Percentiles rank a stretch among this genome's conserved stretches.
These are phyloP conservation scores for Imleria badia DNA, from an alignment of 768 basidiomycete species.

Conservation along the genomic window DNA sequence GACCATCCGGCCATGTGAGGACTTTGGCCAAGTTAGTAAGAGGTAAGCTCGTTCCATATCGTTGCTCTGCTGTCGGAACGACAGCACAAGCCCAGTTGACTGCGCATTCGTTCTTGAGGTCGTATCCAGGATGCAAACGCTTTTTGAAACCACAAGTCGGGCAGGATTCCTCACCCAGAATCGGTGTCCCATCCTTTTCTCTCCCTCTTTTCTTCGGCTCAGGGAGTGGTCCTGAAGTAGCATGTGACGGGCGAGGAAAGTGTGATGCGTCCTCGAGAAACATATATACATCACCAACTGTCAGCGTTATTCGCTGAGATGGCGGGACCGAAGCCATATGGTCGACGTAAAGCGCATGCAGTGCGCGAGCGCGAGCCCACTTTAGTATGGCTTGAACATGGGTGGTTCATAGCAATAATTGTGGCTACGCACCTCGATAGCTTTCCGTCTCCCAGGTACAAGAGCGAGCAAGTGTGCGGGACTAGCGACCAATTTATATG, in stretches of 20 bases:
- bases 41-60: constrained; percentile 18
- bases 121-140: constrained; percentile 25
- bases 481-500: constrained; percentile 40
- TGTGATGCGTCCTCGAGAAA: constrained; percentile 44
- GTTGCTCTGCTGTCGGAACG: constrained; percentile 23
- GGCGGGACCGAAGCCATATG: constrained; percentile 20
- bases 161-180: constrained; percentile 25
- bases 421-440: constrained; percentile 42
- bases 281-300: constrained; percentile 42
- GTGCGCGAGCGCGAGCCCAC: constrained; percentile 47
- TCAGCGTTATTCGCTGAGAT: constrained; percentile 27
- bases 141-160: constrained; percentile 31
- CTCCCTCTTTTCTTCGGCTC: constrained; percentile 28
- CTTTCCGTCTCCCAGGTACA: constrained; percentile 45
- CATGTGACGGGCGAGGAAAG: constrained; percentile 34
- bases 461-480: constrained; percentile 37
- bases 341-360: constrained; percentile 40
- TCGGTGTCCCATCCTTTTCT: constrained; percentile 23
- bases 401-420: not conserved
- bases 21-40: constrained; percentile 16
- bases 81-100: constrained; percentile 25
- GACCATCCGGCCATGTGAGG: constrained; percentile 14
- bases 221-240: constrained; percentile 1
- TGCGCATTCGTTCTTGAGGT: constrained; percentile 19
- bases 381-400: constrained; percentile 18